Base-by-base conservation (phyloP, 257 asterid species). In the Linderniella brevidens region DNA sequence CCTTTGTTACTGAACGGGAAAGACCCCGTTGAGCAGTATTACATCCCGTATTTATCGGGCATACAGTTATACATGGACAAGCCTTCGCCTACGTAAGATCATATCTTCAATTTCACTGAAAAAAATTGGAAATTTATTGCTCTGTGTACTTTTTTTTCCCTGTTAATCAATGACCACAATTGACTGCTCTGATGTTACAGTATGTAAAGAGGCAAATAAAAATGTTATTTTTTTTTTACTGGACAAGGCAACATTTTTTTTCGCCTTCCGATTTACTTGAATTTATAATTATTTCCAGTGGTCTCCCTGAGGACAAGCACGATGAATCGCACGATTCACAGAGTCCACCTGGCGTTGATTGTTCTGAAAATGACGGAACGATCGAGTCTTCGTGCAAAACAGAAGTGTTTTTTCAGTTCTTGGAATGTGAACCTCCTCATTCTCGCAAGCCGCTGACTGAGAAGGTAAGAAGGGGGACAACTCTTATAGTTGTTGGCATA, bases 11-110 rank as follows among this genome's bases (percentile, higher is more conserved):
- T 79, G 58, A 48, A 70, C 7, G 82, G 76, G 48, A 57, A 46
- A 54, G 81, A 77, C 37, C 61, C 46, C 13, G 58, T 70, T 17
- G 63, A 69, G 46, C 95, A 83, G 48, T 87, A 75, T 65, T 87
- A 77, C 65, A 74, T 66, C 46, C 97, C 95, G 0, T 71, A 40
- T 59, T 61, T 83, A 52, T 87, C 97, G 1, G 97, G 95, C 56
- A 77, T 87, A 29, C 92, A 83, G 61, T 48, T 87, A 64, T 83
- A 75, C 36, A 46, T 58, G 4, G 87, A 82, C 66, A 71, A 77
- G 1, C 52, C 63, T n/a, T 63, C 61, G 65, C 65, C 68, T 69
- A 41, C 54, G 53, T 25, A 5, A 44, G 59, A 55, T 71, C 93
- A 78, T 57, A 69, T 74, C 52, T 46, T 55, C 49, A 29, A 19